Conservation (phyloP, 768 basidiomycete genomes). For the Tephrocybe sp. region DNA sequence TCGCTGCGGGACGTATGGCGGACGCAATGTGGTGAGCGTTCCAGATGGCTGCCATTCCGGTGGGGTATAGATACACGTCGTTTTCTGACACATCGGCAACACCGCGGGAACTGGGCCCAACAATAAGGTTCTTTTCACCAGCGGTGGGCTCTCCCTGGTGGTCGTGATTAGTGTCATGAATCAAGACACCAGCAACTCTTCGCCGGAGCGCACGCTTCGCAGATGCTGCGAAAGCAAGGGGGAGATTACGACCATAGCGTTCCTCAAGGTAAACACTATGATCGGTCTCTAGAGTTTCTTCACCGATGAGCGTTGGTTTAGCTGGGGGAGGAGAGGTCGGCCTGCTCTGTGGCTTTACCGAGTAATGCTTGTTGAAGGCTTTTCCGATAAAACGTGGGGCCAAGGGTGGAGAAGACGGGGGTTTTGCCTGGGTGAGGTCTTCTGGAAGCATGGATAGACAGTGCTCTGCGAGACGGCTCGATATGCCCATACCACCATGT, state of each 20-base stretch:
- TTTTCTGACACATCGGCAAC: conserved; percentile 72
- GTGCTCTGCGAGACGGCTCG: conserved; percentile 82
- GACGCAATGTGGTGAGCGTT: conserved; percentile 76
- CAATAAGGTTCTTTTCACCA: conserved; percentile 42
- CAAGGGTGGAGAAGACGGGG: conserved; percentile 26
- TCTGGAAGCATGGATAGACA: conserved; percentile 73
- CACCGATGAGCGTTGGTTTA: conserved; percentile 23
- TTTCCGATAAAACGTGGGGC: conserved; percentile 36
- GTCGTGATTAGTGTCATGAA: conserved; percentile 54
- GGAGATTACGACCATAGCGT: conserved; percentile 90
- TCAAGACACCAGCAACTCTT: conserved; percentile 83
- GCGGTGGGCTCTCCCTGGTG: conserved; percentile 34
- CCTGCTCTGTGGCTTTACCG: conserved; percentile 30
- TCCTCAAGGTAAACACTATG: conserved; percentile 85
- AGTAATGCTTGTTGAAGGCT: conserved; percentile 60
- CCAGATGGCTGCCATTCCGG: conserved; percentile 96
- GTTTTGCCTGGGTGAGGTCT: conserved; percentile 26
- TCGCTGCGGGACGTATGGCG: conserved; percentile 53
- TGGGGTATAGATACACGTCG: conserved; percentile 86
- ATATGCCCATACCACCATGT: conserved; percentile 88
- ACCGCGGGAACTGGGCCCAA: conserved; percentile 69
- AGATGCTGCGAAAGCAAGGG: conserved; percentile 64
- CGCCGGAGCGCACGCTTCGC: conserved; percentile 89
- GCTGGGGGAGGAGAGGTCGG: conserved; percentile 6
- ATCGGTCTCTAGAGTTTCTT: conserved; percentile 55